Evolutionary conservation across 192 early-diverging fungal species (phyloP), one percentile per base, ranked within the genome.

Genomic region (Coemansia nantahalensis): DNA sequence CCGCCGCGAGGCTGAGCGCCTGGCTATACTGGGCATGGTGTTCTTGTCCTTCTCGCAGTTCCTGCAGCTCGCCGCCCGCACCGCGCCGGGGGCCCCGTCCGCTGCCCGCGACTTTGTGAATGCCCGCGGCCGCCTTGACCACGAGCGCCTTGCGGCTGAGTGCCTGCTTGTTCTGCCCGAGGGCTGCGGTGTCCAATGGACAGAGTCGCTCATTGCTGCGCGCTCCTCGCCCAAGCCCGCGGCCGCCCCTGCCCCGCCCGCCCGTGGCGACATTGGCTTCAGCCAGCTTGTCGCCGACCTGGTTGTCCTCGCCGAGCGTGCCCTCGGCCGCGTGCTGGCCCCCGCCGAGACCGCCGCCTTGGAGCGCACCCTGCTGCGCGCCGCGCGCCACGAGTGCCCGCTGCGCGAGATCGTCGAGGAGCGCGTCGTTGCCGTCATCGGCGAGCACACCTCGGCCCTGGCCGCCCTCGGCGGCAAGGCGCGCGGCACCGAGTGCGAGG

Each of bases 371-470:
- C 43, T 74, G 46, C 51, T 66, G 30, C 63, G 70, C 23, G 51
- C 64, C 9, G 70, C 64, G 18, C 70, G 64, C 51, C 61, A 67
- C 39, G 70, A 67, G 41, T 67, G 64, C 39, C 64, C 71, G 19
- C 43, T 74, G 45, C 71, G 71, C 18, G 71, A 62, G 55, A 52
- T 74, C 21, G 71, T 74, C 23, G 71, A 66, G 56, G 71, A 67
- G 38, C 71, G 71, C 14, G 54, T 74, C 18, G 49, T 11, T 14
- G 50, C 48, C 26, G 64, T 63, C 14, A 14, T 74, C 8, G 45
- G 55, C 35, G 32, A 51, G n/a, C 71, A 74, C 39, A 51, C 55
- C 1, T 31, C 37, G 14, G n/a, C 64, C 2, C 47, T 73, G 48
- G 49, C 57, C 5, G 48, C 34, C 7, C 49, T 53, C 14, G 42